Evolutionary conservation across 2,329 filamentous ascomycete species (phyloP).

Genomic region (Chaetomiaceae sp.): DNA sequence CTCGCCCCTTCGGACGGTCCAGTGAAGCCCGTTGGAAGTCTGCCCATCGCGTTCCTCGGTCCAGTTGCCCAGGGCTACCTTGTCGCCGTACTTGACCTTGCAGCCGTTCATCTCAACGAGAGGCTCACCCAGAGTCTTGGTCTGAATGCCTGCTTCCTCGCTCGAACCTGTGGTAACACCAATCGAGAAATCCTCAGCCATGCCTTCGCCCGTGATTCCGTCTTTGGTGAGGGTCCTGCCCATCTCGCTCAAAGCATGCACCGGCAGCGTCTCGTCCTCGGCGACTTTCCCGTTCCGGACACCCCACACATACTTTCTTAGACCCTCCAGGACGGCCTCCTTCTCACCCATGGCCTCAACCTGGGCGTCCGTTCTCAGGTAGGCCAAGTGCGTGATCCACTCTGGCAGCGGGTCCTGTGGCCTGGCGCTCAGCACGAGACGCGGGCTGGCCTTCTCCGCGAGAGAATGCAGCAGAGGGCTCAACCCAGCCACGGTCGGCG

Average conservation of each 20-base stretch:
- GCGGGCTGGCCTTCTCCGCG: slow-evolving; percentile 60
- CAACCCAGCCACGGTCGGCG: slow-evolving; percentile 67
- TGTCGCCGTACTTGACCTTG: slow-evolving; percentile 72
- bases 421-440: slow-evolving; percentile 70
- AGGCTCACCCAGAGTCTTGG: slow-evolving; percentile 53
- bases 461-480: slow-evolving; percentile 66
- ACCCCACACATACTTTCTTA: slow-evolving; percentile 45
- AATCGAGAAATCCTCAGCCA: slow-evolving; percentile 31
- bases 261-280: slow-evolving; percentile 46
- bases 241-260: slow-evolving; percentile 46
- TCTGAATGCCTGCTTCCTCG: background rate
- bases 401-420: slow-evolving; percentile 83
- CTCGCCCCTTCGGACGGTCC: slow-evolving; percentile 77
- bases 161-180: slow-evolving; percentile 1
- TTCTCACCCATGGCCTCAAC: slow-evolving; percentile 63
- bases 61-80: slow-evolving; percentile 79
- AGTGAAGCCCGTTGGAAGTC: slow-evolving; percentile 62
- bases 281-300: slow-evolving; percentile 40
- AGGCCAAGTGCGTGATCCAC: slow-evolving; percentile 83
- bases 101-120: slow-evolving; percentile 86
- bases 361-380: slow-evolving; percentile 62
- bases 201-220: slow-evolving; percentile 35
- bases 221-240: slow-evolving; percentile 42
- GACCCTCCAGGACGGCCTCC: slow-evolving; percentile 51
- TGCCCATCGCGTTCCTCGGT: slow-evolving; percentile 50